phyloP scores from a whole-genome alignment of 441 rosid species.

The Omphalea diandra region DNA sequence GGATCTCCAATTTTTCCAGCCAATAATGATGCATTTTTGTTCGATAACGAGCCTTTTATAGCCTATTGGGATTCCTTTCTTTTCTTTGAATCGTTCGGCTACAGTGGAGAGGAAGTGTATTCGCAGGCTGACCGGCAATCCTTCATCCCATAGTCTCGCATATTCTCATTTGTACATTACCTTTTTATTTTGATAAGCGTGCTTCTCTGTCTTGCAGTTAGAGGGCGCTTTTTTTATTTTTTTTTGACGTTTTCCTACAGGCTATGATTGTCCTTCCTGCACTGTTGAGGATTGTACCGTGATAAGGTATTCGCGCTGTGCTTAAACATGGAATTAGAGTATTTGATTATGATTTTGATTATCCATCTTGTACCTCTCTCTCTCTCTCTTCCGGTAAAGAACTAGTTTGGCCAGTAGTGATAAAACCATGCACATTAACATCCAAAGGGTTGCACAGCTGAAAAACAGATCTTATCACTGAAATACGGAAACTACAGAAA shows the following conservation, averaged over 20 bases:
- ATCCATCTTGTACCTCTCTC: background rate
- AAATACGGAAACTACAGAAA: too few species aligned
- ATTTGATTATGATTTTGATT: too few species aligned
- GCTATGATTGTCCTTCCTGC: conserved; percentile 5
- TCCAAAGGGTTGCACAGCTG: too few species aligned
- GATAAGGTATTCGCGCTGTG: background rate
- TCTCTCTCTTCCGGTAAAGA: too few species aligned
- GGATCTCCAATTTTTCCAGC: conserved; percentile 34
- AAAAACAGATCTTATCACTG: too few species aligned
- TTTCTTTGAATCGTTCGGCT: conserved; percentile 35
- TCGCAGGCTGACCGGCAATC: conserved; percentile 10
- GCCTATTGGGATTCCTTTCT: conserved; percentile 47
- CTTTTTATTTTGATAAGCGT: background rate
- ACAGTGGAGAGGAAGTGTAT: conserved; percentile 7
- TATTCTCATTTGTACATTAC: background rate
- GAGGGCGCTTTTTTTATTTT: too few species aligned
- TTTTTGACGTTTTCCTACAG: background rate
- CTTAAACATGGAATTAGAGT: too few species aligned
- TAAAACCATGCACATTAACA: too few species aligned
- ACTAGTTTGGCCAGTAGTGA: too few species aligned
- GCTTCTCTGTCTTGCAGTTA: background rate
- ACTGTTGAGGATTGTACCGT: background rate
- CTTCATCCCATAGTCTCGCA: conserved; percentile 9
- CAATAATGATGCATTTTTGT: conserved; percentile 34
- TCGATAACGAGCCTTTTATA: conserved; percentile 44